Evolutionary conservation across 352 stramenopile genomes (phyloP).

Genomic region (Pythium folliculosum): DNA sequence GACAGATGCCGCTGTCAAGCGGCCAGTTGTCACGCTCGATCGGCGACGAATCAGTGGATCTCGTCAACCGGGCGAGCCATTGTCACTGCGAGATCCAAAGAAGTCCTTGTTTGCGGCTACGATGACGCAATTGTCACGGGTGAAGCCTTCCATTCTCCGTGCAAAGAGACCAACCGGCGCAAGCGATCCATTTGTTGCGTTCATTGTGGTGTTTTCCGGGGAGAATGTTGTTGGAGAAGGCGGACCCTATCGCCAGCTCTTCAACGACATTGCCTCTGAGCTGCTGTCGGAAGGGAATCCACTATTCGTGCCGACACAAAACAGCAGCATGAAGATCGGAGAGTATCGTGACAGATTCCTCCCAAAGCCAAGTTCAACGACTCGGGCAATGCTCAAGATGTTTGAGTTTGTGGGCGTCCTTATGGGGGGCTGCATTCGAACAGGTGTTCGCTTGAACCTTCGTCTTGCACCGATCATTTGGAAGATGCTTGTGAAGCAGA

Average conservation of each 20-base stretch:
- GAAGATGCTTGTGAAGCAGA: slow-evolving; percentile 83
- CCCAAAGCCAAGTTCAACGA: slow-evolving; percentile 57
- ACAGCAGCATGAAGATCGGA: slow-evolving; percentile 69
- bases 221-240: slow-evolving; percentile 84
- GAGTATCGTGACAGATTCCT: slow-evolving; percentile 72
- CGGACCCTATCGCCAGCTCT: slow-evolving; percentile 77
- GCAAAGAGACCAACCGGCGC: slow-evolving; percentile 75
- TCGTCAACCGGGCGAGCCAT: slow-evolving; percentile 23
- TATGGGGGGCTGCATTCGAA: slow-evolving; percentile 81
- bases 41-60: slow-evolving; percentile 49
- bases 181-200: slow-evolving; percentile 80
- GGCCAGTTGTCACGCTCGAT: slow-evolving; percentile 71
- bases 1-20: slow-evolving; percentile 48
- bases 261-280: slow-evolving; percentile 76
- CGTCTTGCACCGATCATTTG: slow-evolving; percentile 72
- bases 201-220: slow-evolving; percentile 75
- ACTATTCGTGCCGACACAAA: slow-evolving; percentile 75
- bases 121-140: slow-evolving; percentile 51
- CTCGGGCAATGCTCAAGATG: slow-evolving; percentile 60
- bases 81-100: slow-evolving; percentile 46
- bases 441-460: slow-evolving; percentile 71
- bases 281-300: slow-evolving; percentile 47
- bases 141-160: slow-evolving; percentile 51
- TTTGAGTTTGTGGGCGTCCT: slow-evolving; percentile 78
- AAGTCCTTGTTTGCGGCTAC: slow-evolving; percentile 71